phyloP scores from a whole-genome alignment of 2,329 filamentous ascomycete species.

The Epichloe sylvatica region DNA sequence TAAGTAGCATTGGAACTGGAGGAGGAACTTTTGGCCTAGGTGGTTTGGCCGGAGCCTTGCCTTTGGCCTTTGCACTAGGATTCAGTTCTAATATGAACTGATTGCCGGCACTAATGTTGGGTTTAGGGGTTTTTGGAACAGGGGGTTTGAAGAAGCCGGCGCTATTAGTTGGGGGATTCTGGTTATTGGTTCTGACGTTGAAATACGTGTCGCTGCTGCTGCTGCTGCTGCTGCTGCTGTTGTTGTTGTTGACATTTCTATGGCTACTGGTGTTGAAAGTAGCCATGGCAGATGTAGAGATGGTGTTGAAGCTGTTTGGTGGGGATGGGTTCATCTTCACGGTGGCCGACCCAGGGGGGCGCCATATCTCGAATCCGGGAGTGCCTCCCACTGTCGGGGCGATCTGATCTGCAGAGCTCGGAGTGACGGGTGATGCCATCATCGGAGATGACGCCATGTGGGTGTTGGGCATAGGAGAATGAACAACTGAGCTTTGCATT shows the following conservation, averaged over 20 bases:
- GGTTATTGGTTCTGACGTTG: neutral
- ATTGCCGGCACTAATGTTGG: conserved; percentile 19
- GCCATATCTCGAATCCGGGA: conserved; percentile 25
- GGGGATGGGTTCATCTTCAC: conserved; percentile 13
- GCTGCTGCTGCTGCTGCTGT: neutral
- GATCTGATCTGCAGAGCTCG: conserved; percentile 8
- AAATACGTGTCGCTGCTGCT: neutral
- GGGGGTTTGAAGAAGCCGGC: conserved; percentile 24
- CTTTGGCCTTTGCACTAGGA: conserved; percentile 18
- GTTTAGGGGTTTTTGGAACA: conserved; percentile 25
- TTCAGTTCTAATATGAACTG: conserved; percentile 26
- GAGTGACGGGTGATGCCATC: conserved; percentile 11
- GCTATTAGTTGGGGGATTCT: neutral
- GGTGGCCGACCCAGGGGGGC: conserved; percentile 16
- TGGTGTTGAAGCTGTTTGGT: conserved; percentile 9
- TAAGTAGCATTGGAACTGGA: conserved; percentile 11
- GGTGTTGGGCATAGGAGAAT: conserved; percentile 10
- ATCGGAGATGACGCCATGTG: conserved; percentile 11
- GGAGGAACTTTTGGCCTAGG: conserved; percentile 15
- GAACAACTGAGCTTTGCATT: conserved; percentile 14
- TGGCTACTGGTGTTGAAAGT: neutral
- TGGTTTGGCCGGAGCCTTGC: conserved; percentile 21
- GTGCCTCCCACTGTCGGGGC: conserved; percentile 17
- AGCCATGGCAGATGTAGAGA: conserved; percentile 1
- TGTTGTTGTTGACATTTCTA: neutral